Percentiles rank a stretch among this genome's conserved stretches.
These are phyloP conservation scores for Scheffersomyces coipomensis DNA, from an alignment of 805 yeast genomes.

Conservation along the genomic window DNA sequence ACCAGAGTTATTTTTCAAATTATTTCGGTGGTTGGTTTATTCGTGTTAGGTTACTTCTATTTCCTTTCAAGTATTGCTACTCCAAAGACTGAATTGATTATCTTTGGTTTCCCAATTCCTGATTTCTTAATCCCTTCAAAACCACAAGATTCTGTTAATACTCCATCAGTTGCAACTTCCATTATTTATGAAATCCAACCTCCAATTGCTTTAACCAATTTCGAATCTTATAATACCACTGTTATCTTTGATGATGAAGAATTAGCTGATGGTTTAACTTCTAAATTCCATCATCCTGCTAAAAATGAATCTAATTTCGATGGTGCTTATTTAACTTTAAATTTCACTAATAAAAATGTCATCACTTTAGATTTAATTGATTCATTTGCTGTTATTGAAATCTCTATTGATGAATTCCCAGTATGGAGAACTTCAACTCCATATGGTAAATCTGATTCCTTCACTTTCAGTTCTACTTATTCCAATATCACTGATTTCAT, in stretches of 20 bases:
- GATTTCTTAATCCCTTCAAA: not conserved
- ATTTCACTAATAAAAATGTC: slow-evolving; percentile 15
- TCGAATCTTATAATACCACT: slow-evolving; percentile 3
- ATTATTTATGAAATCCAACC: slow-evolving; percentile 9
- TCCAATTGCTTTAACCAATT: slow-evolving; percentile 3
- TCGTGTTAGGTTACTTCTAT: not conserved
- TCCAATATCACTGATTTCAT: slow-evolving; percentile 24
- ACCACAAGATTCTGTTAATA: too few species aligned
- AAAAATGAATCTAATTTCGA: slow-evolving; percentile 16
- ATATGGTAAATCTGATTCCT: slow-evolving; percentile 8
- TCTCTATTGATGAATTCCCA: slow-evolving; percentile 19
- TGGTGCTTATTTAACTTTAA: slow-evolving; percentile 22
- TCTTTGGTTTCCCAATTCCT: not conserved
- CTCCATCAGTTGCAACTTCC: not conserved
- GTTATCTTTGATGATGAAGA: slow-evolving; percentile 6
- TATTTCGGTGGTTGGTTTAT: too few species aligned
- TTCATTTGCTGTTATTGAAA: slow-evolving; percentile 18
- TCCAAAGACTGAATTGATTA: not conserved
- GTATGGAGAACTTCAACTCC: slow-evolving; percentile 30
- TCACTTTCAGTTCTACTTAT: slow-evolving; percentile 18
- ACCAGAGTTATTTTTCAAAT: not conserved
- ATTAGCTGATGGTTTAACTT: slow-evolving; percentile 7
- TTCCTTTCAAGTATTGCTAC: not conserved
- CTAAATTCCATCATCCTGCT: slow-evolving; percentile 8
- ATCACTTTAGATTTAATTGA: slow-evolving; percentile 7